These are phyloP conservation scores for Silene uniflora DNA, from an alignment of 148 eudicot species.

Conservation along the genomic window DNA sequence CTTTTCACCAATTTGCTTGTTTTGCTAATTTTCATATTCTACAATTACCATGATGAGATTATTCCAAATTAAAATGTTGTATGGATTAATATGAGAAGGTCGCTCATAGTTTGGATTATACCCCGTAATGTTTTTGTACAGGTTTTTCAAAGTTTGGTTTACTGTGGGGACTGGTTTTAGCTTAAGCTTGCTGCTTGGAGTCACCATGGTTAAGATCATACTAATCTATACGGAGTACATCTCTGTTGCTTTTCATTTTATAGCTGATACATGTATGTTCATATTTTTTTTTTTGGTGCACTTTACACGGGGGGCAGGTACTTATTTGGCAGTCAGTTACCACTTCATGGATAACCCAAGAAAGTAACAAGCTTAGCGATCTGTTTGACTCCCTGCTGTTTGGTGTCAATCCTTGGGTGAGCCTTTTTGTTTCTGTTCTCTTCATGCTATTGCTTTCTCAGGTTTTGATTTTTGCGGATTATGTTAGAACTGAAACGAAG, in stretches of 20 bases:
- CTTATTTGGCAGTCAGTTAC: constrained; percentile 50
- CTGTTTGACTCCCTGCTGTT: constrained; percentile 46
- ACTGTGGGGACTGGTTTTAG: constrained; percentile 71
- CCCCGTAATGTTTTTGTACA: constrained; percentile 18
- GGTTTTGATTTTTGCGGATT: background rate
- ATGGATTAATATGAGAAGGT: no score
- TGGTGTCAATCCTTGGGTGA: constrained; percentile 62
- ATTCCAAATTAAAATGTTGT: no score
- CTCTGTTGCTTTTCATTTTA: background rate
- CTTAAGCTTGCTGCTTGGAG: constrained; percentile 62
- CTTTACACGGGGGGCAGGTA: constrained; percentile 39
- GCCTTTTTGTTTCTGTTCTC: constrained; percentile 19
- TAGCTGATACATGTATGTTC: background rate
- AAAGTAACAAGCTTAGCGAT: constrained; percentile 36
- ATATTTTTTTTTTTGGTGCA: constrained; percentile 9
- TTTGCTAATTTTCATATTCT: no score
- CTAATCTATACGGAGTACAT: background rate
- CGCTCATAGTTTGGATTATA: no score
- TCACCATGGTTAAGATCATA: constrained; percentile 45
- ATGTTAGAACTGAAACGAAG: background rate
- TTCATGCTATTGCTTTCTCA: constrained; percentile 10
- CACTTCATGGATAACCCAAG: constrained; percentile 38
- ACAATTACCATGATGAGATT: no score
- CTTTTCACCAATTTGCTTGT: no score
- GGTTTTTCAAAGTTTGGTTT: constrained; percentile 76